Evolutionary conservation across 1,284 basidiomycete genomes (phyloP), one percentile per base, ranked within the genome.

Genomic region (Pholiota adiposa): DNA sequence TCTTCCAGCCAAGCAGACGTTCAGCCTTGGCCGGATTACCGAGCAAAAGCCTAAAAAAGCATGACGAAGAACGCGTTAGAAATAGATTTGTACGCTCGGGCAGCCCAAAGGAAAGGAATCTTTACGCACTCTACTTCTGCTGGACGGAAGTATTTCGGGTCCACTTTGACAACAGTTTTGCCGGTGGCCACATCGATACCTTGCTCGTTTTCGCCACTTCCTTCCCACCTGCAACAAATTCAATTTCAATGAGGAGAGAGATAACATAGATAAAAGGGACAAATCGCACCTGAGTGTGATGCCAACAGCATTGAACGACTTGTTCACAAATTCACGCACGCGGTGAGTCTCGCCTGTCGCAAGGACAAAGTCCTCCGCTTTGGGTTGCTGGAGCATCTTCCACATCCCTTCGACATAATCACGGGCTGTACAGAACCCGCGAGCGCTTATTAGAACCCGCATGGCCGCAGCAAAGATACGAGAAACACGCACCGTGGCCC

Each of bases 341-440:
- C 86, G 87, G 73, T 97, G 95, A 27, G 93, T 96, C 79, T 96
- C 94, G 33, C 93, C 93, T 1, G 93, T 96, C 0, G 94, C 94
- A 44, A 97, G 89, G 36, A 97, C 94, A 70, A 92, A 97, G 76
- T 97, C 94, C 19, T 93, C 87, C 0, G 94, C 80, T 25, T 67
- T 66, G 7, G 86, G 81, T 73, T 96, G 94, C 74, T 97, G 94
- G 27, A 97, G 85, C 86, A 97, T 95, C 69, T 84, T 83, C 94
- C 94, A 97, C 95, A 97, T 96, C 44, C 94, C 94, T 76, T 96
- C 94, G 11, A 94, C 89, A 69, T 94, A 95, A 72, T 95, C 93
- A 64, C 85, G 86, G 53, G 92, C 92, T 92, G 62, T 12, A n/a
- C 54, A 46, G 48, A 56, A 50, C 11, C 6, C 40, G 40, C 19